Percentiles rank a stretch among this genome's conserved stretches.
Evolutionary conservation across 345 rosid species (phyloP).

Genomic region (Brassica rapa): DNA sequence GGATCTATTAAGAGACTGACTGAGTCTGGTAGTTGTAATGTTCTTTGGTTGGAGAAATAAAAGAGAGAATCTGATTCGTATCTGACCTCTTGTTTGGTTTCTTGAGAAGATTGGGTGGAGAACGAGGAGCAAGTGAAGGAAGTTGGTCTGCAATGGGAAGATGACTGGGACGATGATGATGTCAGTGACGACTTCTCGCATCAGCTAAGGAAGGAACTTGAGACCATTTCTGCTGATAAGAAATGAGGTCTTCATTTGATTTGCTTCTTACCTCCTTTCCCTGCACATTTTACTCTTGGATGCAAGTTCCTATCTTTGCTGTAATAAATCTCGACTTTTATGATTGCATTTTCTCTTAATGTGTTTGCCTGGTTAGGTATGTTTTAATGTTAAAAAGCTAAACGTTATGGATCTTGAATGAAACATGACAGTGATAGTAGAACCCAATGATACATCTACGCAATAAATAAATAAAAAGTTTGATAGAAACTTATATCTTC

Average conservation of each 20-base stretch:
- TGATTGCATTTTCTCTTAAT: not conserved
- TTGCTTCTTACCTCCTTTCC: not conserved
- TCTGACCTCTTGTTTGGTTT: not conserved
- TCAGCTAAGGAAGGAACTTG: conserved; percentile 85
- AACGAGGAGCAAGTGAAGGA: conserved; percentile 83
- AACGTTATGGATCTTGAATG: not conserved
- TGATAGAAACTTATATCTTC: not conserved
- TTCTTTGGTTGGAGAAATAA: not conserved
- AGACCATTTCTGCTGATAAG: conserved; percentile 51
- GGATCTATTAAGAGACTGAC: not conserved
- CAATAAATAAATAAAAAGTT: not conserved
- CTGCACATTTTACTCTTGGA: not conserved
- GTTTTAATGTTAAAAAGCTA: not conserved
- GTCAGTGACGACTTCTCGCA: conserved; percentile 86
- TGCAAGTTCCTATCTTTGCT: not conserved
- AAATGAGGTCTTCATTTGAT: conserved; percentile 35
- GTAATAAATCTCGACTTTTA: not conserved
- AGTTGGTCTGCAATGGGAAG: conserved; percentile 88
- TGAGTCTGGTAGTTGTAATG: not conserved
- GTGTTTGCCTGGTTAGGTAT: not conserved
- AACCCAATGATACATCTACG: not conserved
- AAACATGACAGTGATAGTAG: not conserved
- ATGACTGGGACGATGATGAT: conserved; percentile 97
- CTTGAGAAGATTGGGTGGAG: conserved; percentile 65
- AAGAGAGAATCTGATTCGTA: not conserved